Evolutionary conservation across 768 basidiomycete species (phyloP), one percentile per base, ranked within the genome.

Genomic region (Tulasnella sp.): DNA sequence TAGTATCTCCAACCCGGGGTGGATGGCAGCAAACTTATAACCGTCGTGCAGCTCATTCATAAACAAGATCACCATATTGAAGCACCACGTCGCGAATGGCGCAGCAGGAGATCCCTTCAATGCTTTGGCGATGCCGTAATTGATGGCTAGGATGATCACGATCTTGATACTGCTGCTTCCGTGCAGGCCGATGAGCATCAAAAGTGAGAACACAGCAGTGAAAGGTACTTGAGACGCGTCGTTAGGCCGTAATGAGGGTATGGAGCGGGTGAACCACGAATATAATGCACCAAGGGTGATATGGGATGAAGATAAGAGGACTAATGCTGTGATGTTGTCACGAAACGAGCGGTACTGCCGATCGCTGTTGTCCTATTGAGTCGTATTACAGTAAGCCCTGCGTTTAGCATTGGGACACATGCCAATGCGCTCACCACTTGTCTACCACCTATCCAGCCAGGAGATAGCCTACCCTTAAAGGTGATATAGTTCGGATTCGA

Each of bases 281-380:
- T 80, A 81, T n/a, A 80, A 27, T 24, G 70, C 73, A 66, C 85
- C 85, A 52, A 80, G 64, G 23, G 71, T 63, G 19, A 92, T 72
- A 68, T 85, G 86, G n/a, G 76, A 65, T 26, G 72, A 60, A 15
- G 75, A 72, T 27, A 88, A 74, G 43, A 69, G 43, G 38, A 76
- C 66, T 3, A 98, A 77, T 4, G 83, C 70, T 4, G 84, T 80
- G 48, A 97, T 68, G 68, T 92, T 89, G 65, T 78, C 76, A 41
- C 96, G 81, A 71, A 99, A 96, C 2, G 83, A 79, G 24, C 86
- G 85, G 69, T 93, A 97, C 74, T 98, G 96, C 0, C 77, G 74
- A 67, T 98, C 96, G 63, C 88, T 91, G 67, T 86, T 88, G 71
- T 99, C 96, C 95, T 97, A 64, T 19, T n/a, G 4, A 52, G 27